These are phyloP conservation scores for Leucocoprinus leucothites DNA, from an alignment of 768 basidiomycete species.

Conservation along the genomic window DNA sequence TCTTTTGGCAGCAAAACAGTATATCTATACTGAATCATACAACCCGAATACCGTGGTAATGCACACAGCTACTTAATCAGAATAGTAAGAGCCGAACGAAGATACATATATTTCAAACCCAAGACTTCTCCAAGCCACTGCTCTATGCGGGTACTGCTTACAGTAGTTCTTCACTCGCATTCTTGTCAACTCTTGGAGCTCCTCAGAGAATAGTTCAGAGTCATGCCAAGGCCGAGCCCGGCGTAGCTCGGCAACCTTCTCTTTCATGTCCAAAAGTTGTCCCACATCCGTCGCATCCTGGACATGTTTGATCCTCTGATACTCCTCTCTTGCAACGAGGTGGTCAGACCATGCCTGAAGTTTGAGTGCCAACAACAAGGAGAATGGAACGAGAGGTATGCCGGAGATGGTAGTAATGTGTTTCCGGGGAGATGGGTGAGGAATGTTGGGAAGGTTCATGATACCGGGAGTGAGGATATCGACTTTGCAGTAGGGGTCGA, in stretches of 20 bases:
- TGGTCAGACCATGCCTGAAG: conserved; percentile 40
- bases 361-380: conserved; percentile 34
- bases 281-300: conserved; percentile 31
- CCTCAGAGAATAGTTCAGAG: conserved; percentile 24
- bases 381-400: conserved; percentile 32
- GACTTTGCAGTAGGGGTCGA: conserved; percentile 10
- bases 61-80: too few relatives aligned
- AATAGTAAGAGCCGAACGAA: background rate
- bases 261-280: conserved; percentile 21
- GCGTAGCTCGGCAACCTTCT: conserved; percentile 13
- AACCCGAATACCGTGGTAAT: too few relatives aligned
- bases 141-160: conserved; percentile 20
- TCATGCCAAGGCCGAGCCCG: conserved; percentile 18
- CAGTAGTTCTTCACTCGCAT: conserved; percentile 28
- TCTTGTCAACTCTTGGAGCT: conserved; percentile 24
- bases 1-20: too few relatives aligned
- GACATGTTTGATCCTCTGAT: conserved; percentile 24
- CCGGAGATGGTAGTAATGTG: conserved; percentile 9
- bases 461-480: conserved; percentile 14
- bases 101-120: conserved; percentile 30
- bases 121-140: conserved; percentile 21
- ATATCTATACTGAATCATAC: too few relatives aligned
- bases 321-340: conserved; percentile 24
- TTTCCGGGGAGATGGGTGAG: background rate
- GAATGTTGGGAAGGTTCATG: background rate